Percentiles rank a stretch among this genome's conserved stretches.
Evolutionary conservation across 176 grass and related monocot genomes (phyloP).

Genomic region (Panicum miliaceum): DNA sequence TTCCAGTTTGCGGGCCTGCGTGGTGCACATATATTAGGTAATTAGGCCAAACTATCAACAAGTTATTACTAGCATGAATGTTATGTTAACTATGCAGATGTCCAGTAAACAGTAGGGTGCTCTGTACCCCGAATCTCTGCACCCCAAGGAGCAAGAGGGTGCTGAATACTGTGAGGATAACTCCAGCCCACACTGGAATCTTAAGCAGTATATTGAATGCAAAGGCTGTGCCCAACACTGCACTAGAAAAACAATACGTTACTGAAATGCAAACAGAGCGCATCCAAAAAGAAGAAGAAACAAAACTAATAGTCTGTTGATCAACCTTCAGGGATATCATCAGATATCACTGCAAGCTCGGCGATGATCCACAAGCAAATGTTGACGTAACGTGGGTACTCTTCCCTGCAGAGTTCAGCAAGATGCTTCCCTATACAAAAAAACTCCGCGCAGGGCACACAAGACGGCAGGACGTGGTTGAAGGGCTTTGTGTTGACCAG

Average conservation of each 20-base stretch:
- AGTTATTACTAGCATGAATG: background rate
- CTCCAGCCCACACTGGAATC: slow-evolving; percentile 79
- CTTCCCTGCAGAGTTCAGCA: slow-evolving; percentile 77
- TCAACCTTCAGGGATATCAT: slow-evolving; percentile 81
- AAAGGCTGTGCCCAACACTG: slow-evolving; percentile 76
- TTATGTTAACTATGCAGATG: background rate
- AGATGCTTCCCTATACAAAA: slow-evolving; percentile 67
- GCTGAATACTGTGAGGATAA: slow-evolving; percentile 71
- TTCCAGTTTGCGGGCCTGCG: slow-evolving; percentile 76
- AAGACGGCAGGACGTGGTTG: too few species aligned
- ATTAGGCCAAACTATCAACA: background rate
- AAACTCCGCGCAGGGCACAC: too few species aligned
- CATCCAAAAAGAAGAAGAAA: background rate
- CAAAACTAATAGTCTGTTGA: background rate
- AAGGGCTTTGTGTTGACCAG: too few species aligned
- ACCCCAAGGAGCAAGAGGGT: slow-evolving; percentile 71
- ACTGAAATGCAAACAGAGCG: background rate
- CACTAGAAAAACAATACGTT: slow-evolving; percentile 2
- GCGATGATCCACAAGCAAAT: slow-evolving; percentile 66
- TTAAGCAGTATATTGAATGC: slow-evolving; percentile 85
- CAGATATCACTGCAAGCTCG: slow-evolving; percentile 81
- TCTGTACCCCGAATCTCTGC: slow-evolving; percentile 68
- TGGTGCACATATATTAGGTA: background rate
- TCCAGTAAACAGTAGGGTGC: background rate
- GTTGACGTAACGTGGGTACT: slow-evolving; percentile 64